Conservation (phyloP, 495 filamentous ascomycete genomes). For the Rusavskia elegans region DNA sequence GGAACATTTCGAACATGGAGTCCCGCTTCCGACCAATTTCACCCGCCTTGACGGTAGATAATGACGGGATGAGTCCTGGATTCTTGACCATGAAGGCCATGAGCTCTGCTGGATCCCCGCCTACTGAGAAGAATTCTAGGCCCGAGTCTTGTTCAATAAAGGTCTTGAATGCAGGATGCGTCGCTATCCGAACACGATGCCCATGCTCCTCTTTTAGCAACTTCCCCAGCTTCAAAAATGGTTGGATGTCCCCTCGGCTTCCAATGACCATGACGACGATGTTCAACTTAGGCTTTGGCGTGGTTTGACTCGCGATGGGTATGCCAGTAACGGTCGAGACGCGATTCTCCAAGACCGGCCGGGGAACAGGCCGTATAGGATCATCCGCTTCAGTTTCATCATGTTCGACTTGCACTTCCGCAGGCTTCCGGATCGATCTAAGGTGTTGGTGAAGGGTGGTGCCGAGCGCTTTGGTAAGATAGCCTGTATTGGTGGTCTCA, state of each 20-base stretch:
- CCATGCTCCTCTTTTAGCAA: slow-evolving; percentile 38
- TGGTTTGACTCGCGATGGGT: not conserved
- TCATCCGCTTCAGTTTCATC: not conserved
- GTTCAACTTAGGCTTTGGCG: slow-evolving; percentile 37
- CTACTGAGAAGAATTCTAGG: slow-evolving; percentile 48
- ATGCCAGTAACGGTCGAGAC: not conserved
- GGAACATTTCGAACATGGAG: slow-evolving; percentile 43
- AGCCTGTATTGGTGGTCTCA: slow-evolving; percentile 46
- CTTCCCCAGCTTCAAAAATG: slow-evolving; percentile 57
- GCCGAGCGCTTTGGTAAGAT: slow-evolving; percentile 54
- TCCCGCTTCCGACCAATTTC: slow-evolving; percentile 27
- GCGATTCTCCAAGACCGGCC: not conserved
- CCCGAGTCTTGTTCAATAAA: slow-evolving; percentile 37
- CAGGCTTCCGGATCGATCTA: not conserved
- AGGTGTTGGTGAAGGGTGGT: slow-evolving; percentile 31
- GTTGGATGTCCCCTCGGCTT: slow-evolving; percentile 60
- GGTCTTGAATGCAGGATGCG: slow-evolving; percentile 41
- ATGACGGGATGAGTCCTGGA: slow-evolving; percentile 32
- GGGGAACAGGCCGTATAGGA: not conserved
- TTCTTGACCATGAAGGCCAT: slow-evolving; percentile 48
- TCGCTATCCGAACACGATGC: slow-evolving; percentile 45
- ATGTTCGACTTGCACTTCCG: not conserved
- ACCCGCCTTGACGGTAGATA: slow-evolving; percentile 27
- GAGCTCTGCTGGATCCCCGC: slow-evolving; percentile 44
- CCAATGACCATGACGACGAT: slow-evolving; percentile 72